Conservation (phyloP, 2,329 filamentous ascomycete genomes). For the Pseudocercospora eumusae region DNA sequence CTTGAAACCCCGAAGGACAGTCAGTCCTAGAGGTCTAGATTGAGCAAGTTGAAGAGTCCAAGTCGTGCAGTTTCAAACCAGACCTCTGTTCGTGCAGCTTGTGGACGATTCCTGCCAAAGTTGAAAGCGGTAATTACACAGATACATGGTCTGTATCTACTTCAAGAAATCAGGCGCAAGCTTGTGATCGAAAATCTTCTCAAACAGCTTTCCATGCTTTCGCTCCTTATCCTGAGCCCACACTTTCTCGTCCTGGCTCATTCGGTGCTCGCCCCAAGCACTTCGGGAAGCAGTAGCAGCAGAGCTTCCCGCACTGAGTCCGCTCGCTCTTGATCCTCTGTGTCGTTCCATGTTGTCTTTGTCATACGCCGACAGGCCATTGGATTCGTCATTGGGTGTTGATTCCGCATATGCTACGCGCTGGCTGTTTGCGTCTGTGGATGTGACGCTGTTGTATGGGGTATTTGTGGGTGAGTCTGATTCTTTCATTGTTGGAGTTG, state of each 20-base stretch:
- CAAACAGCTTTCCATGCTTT: neutral
- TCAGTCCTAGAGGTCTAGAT: too few species aligned
- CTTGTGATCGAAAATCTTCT: neutral
- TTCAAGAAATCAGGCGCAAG: neutral
- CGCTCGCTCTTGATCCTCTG: neutral
- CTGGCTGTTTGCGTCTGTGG: neutral
- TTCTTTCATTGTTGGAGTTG: neutral
- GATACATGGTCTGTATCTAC: too few species aligned
- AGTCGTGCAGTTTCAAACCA: too few species aligned
- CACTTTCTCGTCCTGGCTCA: neutral
- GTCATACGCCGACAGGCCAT: neutral
- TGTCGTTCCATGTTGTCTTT: neutral
- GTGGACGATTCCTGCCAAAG: too few species aligned
- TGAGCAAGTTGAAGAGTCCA: too few species aligned
- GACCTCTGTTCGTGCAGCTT: too few species aligned
- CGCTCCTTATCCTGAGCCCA: slow-evolving; percentile 1
- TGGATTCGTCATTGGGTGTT: neutral
- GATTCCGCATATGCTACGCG: neutral
- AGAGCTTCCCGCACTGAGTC: neutral
- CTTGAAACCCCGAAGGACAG: too few species aligned
- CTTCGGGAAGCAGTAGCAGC: neutral
- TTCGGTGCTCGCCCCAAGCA: neutral
- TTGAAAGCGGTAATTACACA: too few species aligned
- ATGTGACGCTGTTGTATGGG: neutral
- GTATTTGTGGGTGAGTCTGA: neutral